Evolutionary conservation across 148 eudicot species (phyloP).

Genomic region (Agrostemma githago): DNA sequence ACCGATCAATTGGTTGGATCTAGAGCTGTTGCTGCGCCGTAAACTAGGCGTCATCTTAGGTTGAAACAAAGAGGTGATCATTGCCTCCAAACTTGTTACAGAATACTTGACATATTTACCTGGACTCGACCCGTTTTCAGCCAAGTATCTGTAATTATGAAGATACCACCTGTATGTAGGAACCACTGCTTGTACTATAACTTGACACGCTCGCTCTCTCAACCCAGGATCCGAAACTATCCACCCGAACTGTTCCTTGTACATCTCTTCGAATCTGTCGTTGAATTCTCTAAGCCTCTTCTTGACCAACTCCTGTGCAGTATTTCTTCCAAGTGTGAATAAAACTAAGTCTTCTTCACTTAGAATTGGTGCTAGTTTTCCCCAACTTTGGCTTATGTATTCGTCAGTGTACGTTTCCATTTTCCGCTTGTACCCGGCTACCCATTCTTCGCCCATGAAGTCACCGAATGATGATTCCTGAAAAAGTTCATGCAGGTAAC

Average conservation of each 20-base stretch:
- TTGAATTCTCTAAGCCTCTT: slow-evolving; percentile 54
- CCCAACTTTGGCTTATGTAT: slow-evolving; percentile 72
- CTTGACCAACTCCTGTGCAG: slow-evolving; percentile 39
- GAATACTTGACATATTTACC: slow-evolving; percentile 44
- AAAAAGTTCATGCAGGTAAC: slow-evolving; percentile 42
- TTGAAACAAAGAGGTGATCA: slow-evolving; percentile 53
- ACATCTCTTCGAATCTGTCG: slow-evolving; percentile 49
- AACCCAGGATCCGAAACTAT: slow-evolving; percentile 41
- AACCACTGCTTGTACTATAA: slow-evolving; percentile 47
- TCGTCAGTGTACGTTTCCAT: slow-evolving; percentile 32
- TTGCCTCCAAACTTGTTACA: slow-evolving; percentile 42
- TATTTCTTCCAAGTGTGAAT: slow-evolving; percentile 39
- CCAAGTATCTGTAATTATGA: slow-evolving; percentile 34
- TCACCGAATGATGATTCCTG: slow-evolving; percentile 54
- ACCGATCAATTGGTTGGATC: slow-evolving; percentile 49
- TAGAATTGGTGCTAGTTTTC: slow-evolving; percentile 44
- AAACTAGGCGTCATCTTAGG: slow-evolving; percentile 28
- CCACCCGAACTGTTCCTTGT: slow-evolving; percentile 56
- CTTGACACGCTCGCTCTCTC: slow-evolving; percentile 50
- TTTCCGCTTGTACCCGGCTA: slow-evolving; percentile 32
- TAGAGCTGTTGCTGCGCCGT: slow-evolving; percentile 39
- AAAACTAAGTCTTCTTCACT: slow-evolving; percentile 43
- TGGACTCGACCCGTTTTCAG: slow-evolving; percentile 40
- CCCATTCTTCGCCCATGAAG: slow-evolving; percentile 63
- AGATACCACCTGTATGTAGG: slow-evolving; percentile 51